phyloP scores from a whole-genome alignment of 805 yeast species.

The Starmerella bombicola region DNA sequence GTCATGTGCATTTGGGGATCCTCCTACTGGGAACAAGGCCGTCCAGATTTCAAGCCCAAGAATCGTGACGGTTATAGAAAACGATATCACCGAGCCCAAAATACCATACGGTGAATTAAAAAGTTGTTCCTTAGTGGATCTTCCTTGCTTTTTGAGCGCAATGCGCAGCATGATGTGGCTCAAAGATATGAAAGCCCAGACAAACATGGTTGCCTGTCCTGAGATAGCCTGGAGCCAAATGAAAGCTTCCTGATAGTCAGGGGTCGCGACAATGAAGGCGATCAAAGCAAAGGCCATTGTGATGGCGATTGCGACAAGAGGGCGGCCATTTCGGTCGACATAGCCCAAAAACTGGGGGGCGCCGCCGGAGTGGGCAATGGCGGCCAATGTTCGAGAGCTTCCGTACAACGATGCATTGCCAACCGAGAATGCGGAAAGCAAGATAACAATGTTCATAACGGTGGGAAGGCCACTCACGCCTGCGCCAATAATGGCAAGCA shows the following conservation, averaged over 20 bases:
- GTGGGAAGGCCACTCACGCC: constrained; percentile 56
- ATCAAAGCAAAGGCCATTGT: constrained; percentile 37
- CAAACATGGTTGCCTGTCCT: constrained; percentile 60
- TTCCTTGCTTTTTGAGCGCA: constrained; percentile 51
- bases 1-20: constrained; percentile 24
- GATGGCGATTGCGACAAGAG: constrained; percentile 44
- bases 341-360: constrained; percentile 49
- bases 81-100: constrained; percentile 54
- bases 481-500: constrained; percentile 51
- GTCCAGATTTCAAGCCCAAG: constrained; percentile 72
- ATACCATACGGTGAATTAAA: constrained; percentile 59
- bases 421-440: constrained; percentile 56
- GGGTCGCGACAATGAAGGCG: constrained; percentile 45
- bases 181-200: constrained; percentile 64
- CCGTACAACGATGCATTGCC: constrained; percentile 60
- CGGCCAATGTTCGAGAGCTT: constrained; percentile 52
- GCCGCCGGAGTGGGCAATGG: constrained; percentile 50
- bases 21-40: constrained; percentile 59
- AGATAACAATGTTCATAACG: constrained; percentile 54
- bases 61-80: constrained; percentile 45
- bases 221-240: constrained; percentile 64
- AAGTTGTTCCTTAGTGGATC: constrained; percentile 54
- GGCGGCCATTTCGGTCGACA: constrained; percentile 61
- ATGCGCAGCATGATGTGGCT: constrained; percentile 57
- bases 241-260: constrained; percentile 41